A percentile compares a stretch with the other conserved stretches of the same genome.
Evolutionary conservation across 768 basidiomycete genomes (phyloP).

Genomic region (Daedaleopsis sinensis): DNA sequence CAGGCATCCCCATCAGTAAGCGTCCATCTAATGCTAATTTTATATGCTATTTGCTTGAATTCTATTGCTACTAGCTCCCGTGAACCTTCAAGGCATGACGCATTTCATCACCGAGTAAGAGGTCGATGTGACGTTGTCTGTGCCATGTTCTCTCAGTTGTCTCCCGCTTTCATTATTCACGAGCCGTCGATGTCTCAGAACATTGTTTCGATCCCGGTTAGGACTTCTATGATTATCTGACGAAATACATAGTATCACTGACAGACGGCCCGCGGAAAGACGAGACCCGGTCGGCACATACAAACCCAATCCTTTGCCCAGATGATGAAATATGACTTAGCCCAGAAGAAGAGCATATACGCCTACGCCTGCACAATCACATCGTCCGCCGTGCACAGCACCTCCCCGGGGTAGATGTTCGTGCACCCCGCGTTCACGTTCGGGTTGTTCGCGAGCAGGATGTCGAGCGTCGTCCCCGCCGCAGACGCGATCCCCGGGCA

Average conservation of each 20-base stretch:
- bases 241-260: too few species aligned
- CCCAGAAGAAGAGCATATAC: too few species aligned
- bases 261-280: too few species aligned
- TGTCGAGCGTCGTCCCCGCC: conserved; percentile 46
- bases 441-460: conserved; percentile 64
- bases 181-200: too few species aligned
- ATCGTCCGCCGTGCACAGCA: conserved; percentile 26
- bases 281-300: too few species aligned
- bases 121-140: not conserved
- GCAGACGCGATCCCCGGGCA: conserved; percentile 47
- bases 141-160: too few species aligned
- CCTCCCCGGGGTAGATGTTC: conserved; percentile 65
- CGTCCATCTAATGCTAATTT: not conserved
- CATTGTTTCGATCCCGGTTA: too few species aligned
- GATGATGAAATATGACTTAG: too few species aligned
- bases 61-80: not conserved
- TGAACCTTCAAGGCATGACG: conserved; percentile 27
- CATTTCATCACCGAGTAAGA: conserved; percentile 12
- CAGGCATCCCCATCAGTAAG: conserved; percentile 21
- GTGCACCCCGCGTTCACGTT: conserved; percentile 54
- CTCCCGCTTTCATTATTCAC: too few species aligned
- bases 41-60: too few species aligned
- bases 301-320: too few species aligned
- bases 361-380: not conserved
- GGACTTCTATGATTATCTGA: too few species aligned